Percentiles rank a stretch among this genome's conserved stretches.
Conservation (phyloP, 345 rosid genomes). For the Excoecaria cochinchinensis region DNA sequence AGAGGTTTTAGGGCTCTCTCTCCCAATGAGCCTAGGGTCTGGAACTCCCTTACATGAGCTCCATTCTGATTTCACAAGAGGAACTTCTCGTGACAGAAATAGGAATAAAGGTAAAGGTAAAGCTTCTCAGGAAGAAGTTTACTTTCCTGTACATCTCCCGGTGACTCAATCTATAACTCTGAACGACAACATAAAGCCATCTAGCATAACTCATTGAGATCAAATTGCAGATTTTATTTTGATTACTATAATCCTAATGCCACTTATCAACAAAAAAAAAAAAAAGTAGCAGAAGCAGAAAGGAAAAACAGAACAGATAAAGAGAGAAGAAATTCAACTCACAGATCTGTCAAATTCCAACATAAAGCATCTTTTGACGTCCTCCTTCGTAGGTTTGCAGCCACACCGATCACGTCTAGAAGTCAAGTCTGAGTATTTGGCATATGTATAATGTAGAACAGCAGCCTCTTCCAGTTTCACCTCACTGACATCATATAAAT, state of each 20-base stretch:
- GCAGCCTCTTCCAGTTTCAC: slow-evolving; percentile 83
- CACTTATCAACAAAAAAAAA: not conserved
- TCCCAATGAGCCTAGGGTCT: too few relatives aligned
- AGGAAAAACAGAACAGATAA: not conserved
- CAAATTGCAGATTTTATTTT: not conserved
- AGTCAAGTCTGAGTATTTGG: slow-evolving; percentile 85
- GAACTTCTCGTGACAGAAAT: too few relatives aligned
- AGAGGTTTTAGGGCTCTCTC: too few relatives aligned
- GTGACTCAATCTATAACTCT: too few relatives aligned
- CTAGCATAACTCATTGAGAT: not conserved
- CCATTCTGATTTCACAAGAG: too few relatives aligned
- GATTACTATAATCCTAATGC: not conserved
- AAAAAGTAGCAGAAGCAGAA: slow-evolving; percentile 3
- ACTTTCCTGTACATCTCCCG: too few relatives aligned
- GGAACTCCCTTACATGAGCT: too few relatives aligned
- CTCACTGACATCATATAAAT: slow-evolving; percentile 39
- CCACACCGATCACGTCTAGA: slow-evolving; percentile 99
- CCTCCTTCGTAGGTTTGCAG: slow-evolving; percentile 95
- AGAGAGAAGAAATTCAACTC: slow-evolving; percentile 34
- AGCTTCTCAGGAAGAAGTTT: too few relatives aligned
- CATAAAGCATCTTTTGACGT: slow-evolving; percentile 96
- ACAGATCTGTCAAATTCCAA: slow-evolving; percentile 96
- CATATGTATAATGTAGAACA: slow-evolving; percentile 80
- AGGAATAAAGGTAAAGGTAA: too few relatives aligned
- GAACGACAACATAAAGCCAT: not conserved